Evolutionary conservation across 768 basidiomycete genomes (phyloP), one percentile per base, ranked within the genome.

Genomic region (Tulasnella sp.): DNA sequence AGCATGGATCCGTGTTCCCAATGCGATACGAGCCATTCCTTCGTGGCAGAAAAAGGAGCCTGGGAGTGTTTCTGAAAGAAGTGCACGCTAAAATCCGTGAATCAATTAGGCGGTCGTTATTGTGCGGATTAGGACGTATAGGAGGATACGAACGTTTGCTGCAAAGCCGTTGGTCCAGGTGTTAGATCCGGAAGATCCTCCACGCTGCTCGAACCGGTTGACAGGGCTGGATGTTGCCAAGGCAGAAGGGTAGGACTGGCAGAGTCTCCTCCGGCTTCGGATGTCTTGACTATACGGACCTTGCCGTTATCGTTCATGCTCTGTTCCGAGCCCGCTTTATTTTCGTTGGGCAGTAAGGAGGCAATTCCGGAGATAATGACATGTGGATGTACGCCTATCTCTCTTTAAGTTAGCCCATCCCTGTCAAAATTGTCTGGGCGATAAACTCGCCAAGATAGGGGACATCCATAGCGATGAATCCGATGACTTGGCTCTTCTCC

Each of bases 1-100:
- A 82, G 79, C 65, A 74, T 77, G 4, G 70, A 69, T 3, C 80
- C 79, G 61, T 82, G 82, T 65, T 83, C 80, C 61, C 79, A 78
- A 42, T 73, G 74, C 64, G 82, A 80, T 24, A 77, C 63, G 38
- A 81, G 65, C 78, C 77, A 80, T 22, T 74, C 74, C 64, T 74
- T 76, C 34, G 75, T 73, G 3, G 77, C 76, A 15, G 68, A 67
- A 43, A 80, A 65, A 0, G 80, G 80, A 12, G 76, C 77, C 44
- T 79, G 71, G 12, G 75, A 69, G 68, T 83, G 79, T 63, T 80
- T 80, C 53, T 71, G 72, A 27, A 76, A 64, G 78, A 78, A 82
- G 19, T 72, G 72, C 8, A 74, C 74, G 24, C 57, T 59, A 34
- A 10, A 1, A 30, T 7, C n/a, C n/a, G 21, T 50, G 5, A 42